A percentile compares a stretch with the other conserved stretches of the same genome.
These are phyloP conservation scores for Hymenoscyphus repandus DNA, from an alignment of 2,329 filamentous ascomycete species.

Conservation along the genomic window DNA sequence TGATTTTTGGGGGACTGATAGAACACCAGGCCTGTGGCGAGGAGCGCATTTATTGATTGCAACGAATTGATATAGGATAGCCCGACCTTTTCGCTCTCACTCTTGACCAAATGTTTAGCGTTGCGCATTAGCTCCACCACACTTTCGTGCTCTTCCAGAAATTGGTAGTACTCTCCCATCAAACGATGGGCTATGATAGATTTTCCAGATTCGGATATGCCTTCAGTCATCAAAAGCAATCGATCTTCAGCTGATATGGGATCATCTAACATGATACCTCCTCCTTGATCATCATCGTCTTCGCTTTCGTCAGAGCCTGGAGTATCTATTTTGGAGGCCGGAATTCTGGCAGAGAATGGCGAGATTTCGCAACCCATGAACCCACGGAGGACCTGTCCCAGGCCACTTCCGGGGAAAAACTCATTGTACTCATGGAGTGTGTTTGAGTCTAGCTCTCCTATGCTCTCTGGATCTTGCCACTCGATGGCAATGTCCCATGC, in stretches of 20 bases:
- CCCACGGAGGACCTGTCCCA: slow-evolving; percentile 75
- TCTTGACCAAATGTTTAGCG: slow-evolving; percentile 56
- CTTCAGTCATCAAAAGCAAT: slow-evolving; percentile 73
- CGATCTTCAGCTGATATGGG: slow-evolving; percentile 72
- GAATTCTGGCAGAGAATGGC: slow-evolving; percentile 56
- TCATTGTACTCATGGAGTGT: slow-evolving; percentile 75
- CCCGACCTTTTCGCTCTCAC: slow-evolving; percentile 62
- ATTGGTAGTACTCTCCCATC: slow-evolving; percentile 76
- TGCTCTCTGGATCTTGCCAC: slow-evolving; percentile 74
- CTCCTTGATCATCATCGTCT: slow-evolving; percentile 50
- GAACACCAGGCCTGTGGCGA: slow-evolving; percentile 85
- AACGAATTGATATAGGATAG: slow-evolving; percentile 62
- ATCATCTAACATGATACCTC: slow-evolving; percentile 46
- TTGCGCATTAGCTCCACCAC: slow-evolving; percentile 75
- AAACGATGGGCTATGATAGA: slow-evolving; percentile 81
- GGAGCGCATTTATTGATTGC: slow-evolving; percentile 69
- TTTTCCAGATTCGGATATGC: slow-evolving; percentile 54
- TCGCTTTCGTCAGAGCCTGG: slow-evolving; percentile 45
- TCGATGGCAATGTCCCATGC: slow-evolving; percentile 91
- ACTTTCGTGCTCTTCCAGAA: slow-evolving; percentile 78
- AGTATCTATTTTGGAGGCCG: slow-evolving; percentile 33
- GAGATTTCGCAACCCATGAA: slow-evolving; percentile 81
- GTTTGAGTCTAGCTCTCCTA: slow-evolving; percentile 71
- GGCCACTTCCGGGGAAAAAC: slow-evolving; percentile 78
- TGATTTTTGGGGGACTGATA: slow-evolving; percentile 89